These are phyloP conservation scores for Suillus hirtellus DNA, from an alignment of 768 basidiomycete species.

Conservation along the genomic window DNA sequence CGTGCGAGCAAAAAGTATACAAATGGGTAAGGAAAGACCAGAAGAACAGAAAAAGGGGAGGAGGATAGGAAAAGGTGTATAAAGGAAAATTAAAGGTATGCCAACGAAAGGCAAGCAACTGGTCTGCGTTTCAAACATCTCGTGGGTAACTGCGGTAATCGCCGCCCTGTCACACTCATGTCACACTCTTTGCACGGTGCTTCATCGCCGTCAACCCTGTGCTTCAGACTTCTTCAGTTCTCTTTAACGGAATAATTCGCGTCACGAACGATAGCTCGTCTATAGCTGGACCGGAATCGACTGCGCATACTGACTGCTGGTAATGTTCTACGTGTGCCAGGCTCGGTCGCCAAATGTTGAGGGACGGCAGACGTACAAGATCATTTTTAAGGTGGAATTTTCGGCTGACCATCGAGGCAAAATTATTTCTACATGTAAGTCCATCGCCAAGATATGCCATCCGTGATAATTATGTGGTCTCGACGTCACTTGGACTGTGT, in stretches of 20 bases:
- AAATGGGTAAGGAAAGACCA: conserved; percentile 3
- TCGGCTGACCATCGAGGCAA: background rate
- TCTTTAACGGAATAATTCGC: background rate
- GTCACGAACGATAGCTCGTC: background rate
- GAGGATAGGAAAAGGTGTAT: conserved; percentile 12
- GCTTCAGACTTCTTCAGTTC: background rate
- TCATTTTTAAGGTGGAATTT: background rate
- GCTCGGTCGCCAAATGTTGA: background rate
- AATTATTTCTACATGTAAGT: background rate
- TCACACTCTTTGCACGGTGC: background rate
- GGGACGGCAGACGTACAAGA: background rate
- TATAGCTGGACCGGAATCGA: background rate
- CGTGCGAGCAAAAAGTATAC: conserved; percentile 7
- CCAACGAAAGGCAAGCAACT: conserved; percentile 9
- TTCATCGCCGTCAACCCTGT: background rate
- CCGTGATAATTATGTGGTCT: background rate
- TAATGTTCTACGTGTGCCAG: background rate
- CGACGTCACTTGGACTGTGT: background rate
- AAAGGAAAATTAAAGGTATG: conserved; percentile 17
- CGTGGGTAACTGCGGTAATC: conserved; percentile 27
- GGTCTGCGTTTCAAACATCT: background rate
- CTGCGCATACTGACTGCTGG: background rate
- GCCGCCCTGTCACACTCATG: conserved; percentile 14
- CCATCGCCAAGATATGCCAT: background rate
- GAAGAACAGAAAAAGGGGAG: conserved; percentile 11